Percentiles rank a stretch among this genome's conserved stretches.
phyloP scores from a whole-genome alignment of 169 alveolate genomes.

The Babesia divergens region DNA sequence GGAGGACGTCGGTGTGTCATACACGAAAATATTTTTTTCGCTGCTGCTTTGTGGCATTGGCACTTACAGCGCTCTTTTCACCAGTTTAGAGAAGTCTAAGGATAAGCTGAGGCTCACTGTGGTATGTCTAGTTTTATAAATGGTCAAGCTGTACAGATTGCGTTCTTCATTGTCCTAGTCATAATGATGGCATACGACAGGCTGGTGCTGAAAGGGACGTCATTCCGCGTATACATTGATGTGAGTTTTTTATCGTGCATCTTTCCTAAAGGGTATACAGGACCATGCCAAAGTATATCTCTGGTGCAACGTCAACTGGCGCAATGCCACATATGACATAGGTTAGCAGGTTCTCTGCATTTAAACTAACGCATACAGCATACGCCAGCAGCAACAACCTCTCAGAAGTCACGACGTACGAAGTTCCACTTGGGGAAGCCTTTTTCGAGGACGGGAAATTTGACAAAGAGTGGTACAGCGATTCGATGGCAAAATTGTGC shows the following conservation, averaged over 20 bases:
- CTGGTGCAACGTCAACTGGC: constrained; percentile 45
- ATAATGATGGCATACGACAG: constrained; percentile 30
- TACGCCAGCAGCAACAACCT: neutral
- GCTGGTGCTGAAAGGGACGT: constrained; percentile 18
- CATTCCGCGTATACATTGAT: neutral
- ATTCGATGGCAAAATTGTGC: constrained; percentile 27
- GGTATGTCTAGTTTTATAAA: constrained; percentile 5
- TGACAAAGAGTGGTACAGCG: constrained; percentile 35
- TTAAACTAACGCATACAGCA: neutral
- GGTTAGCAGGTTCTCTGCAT: neutral
- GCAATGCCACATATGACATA: constrained; percentile 43
- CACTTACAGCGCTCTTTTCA: constrained; percentile 43
- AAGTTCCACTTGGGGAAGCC: constrained; percentile 44
- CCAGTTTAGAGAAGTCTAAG: constrained; percentile 34
- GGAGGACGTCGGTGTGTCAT: constrained; percentile 31
- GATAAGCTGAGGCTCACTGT: neutral
- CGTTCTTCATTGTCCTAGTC: constrained; percentile 21
- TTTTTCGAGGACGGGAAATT: constrained; percentile 49
- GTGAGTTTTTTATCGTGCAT: neutral
- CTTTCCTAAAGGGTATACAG: neutral
- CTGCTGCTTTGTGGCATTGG: constrained; percentile 40
- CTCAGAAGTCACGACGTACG: neutral
- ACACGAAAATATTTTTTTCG: constrained; percentile 4
- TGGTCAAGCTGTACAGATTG: neutral
- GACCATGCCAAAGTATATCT: constrained; percentile 13